phyloP scores from a whole-genome alignment of 2,329 filamentous ascomycete species.

The Talaromyces verruculosus region DNA sequence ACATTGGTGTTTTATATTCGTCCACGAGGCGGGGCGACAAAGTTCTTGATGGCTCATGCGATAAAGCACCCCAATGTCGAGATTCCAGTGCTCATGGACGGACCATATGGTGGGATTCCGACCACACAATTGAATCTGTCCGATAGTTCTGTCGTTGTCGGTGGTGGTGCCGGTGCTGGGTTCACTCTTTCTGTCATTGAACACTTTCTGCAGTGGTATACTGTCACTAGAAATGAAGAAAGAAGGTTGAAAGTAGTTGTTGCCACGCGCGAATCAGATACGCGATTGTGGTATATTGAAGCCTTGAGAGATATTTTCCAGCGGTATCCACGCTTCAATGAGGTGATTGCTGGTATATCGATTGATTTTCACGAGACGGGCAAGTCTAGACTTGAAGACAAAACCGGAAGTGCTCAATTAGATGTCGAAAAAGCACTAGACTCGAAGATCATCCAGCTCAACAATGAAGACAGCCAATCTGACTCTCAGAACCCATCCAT shows the following conservation, averaged over 20 bases:
- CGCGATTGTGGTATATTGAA: constrained; percentile 9
- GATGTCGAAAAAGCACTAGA: constrained; percentile 2
- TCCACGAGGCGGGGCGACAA: constrained; percentile 53
- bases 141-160: constrained; percentile 51
- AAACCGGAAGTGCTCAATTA: neutral
- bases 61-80: constrained; percentile 36
- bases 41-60: constrained; percentile 43
- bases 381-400: neutral
- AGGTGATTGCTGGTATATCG: neutral
- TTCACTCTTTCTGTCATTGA: constrained; percentile 50
- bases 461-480: constrained; percentile 18
- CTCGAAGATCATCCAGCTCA: neutral
- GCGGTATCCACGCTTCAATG: neutral
- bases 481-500: neutral
- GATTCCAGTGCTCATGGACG: constrained; percentile 55
- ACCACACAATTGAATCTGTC: constrained; percentile 38
- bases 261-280: constrained; percentile 8
- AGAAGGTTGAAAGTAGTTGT: neutral
- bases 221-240: neutral
- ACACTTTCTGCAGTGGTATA: constrained; percentile 25
- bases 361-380: constrained; percentile 14
- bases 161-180: constrained; percentile 60
- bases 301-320: neutral
- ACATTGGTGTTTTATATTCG: constrained; percentile 57
- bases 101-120: constrained; percentile 58